phyloP scores from a whole-genome alignment of 768 basidiomycete species.

The Albatrellus ellisii region DNA sequence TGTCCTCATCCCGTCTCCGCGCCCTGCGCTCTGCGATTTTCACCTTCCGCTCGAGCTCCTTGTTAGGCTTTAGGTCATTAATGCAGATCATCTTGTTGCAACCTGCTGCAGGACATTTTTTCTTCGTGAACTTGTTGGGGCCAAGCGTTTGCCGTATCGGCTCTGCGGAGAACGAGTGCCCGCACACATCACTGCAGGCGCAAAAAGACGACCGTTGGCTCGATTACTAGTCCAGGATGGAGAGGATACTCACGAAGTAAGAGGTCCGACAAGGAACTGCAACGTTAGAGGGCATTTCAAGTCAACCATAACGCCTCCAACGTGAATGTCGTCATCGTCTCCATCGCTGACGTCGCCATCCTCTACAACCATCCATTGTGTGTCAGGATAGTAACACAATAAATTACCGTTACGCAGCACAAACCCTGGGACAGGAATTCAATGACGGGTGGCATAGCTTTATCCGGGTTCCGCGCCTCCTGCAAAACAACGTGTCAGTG shows the following conservation, averaged over 20 bases:
- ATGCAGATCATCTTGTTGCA: slow-evolving; percentile 49
- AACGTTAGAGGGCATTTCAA: slow-evolving; percentile 80
- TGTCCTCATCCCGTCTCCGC: slow-evolving; percentile 26
- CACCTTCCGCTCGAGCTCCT: slow-evolving; percentile 47
- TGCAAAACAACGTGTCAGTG: slow-evolving; percentile 18
- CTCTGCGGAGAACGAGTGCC: slow-evolving; percentile 69
- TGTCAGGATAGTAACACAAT: slow-evolving; percentile 1
- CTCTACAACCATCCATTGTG: slow-evolving; percentile 45
- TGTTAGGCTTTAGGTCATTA: slow-evolving; percentile 37
- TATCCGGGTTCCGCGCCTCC: slow-evolving; percentile 55
- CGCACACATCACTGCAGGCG: slow-evolving; percentile 42
- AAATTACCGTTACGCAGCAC: slow-evolving; percentile 6
- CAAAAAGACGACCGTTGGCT: slow-evolving; percentile 2
- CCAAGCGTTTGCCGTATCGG: slow-evolving; percentile 58
- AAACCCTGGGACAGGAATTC: slow-evolving; percentile 60
- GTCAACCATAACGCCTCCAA: slow-evolving; percentile 75
- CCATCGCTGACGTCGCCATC: slow-evolving; percentile 69
- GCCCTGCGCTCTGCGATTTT: slow-evolving; percentile 44
- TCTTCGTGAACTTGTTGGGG: slow-evolving; percentile 17
- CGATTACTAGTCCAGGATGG: neutral
- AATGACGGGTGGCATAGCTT: slow-evolving; percentile 64
- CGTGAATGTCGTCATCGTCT: slow-evolving; percentile 78
- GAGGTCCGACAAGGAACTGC: slow-evolving; percentile 50
- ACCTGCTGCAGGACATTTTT: slow-evolving; percentile 59
- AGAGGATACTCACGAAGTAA: slow-evolving; percentile 56